phyloP scores from a whole-genome alignment of 345 rosid species.

The Acer campestre region DNA sequence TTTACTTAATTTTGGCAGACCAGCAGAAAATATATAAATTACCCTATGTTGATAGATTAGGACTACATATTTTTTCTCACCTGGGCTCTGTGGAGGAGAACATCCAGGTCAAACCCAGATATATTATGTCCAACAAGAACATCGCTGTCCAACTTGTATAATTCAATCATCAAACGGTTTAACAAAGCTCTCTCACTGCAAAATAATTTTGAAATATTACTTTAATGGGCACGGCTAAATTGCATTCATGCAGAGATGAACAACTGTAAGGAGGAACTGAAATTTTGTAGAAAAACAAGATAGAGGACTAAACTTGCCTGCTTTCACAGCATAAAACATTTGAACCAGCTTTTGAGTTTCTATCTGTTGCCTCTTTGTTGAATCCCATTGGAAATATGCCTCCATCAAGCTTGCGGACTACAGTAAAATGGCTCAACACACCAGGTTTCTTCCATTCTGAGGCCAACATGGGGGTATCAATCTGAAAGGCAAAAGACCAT shows the following conservation, averaged over 20 bases:
- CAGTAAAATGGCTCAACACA: conserved; percentile 79
- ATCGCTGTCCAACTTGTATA: conserved; percentile 88
- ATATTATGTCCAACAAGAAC: conserved; percentile 95
- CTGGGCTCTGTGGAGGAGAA: conserved; percentile 93
- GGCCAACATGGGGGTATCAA: conserved; percentile 88
- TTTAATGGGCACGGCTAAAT: conserved; percentile 10
- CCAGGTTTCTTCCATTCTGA: conserved; percentile 89
- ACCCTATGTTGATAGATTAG: background rate
- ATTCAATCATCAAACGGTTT: conserved; percentile 83
- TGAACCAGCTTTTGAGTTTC: conserved; percentile 79
- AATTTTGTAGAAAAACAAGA: conserved; percentile 10
- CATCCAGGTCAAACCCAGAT: conserved; percentile 97
- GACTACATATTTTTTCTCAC: conserved; percentile 32
- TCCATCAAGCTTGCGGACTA: conserved; percentile 92
- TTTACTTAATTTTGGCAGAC: conserved; percentile 4
- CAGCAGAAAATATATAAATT: background rate
- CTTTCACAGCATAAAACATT: conserved; percentile 73
- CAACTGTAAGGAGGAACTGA: conserved; percentile 16
- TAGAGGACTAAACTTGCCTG: conserved; percentile 53
- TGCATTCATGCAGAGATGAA: background rate
- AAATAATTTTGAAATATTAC: conserved; percentile 21
- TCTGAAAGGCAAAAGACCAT: conserved; percentile 53
- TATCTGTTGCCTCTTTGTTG: conserved; percentile 76
- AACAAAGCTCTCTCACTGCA: conserved; percentile 95
- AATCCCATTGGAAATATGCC: conserved; percentile 96